Conservation (phyloP, 179 eudicot species). For the Silene coronaria region DNA sequence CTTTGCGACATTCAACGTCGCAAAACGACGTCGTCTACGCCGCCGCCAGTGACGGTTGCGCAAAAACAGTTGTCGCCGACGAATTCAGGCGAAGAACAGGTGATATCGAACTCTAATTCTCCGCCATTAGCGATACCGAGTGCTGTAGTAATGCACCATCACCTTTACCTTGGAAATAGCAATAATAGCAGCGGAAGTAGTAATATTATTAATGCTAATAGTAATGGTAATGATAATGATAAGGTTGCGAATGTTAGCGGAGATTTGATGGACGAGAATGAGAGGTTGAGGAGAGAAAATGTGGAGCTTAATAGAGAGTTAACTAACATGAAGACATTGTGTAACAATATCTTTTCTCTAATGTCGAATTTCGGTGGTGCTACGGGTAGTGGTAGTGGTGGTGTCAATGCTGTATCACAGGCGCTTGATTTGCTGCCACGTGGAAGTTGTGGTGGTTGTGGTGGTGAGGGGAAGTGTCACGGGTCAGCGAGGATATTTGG, state of each 20-base stretch:
- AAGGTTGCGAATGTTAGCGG: background rate
- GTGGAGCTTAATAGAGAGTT: constrained; percentile 50
- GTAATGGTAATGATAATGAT: constrained; percentile 7
- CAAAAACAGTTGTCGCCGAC: constrained; percentile 35
- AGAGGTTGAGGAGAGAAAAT: constrained; percentile 56
- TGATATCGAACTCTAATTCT: constrained; percentile 40
- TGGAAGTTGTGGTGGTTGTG: background rate
- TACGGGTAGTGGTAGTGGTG: constrained; percentile 1
- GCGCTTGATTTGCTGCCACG: constrained; percentile 50
- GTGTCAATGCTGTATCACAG: constrained; percentile 17
- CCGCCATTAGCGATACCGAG: constrained; percentile 41
- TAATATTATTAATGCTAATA: background rate
- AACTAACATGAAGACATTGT: constrained; percentile 55
- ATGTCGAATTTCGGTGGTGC: constrained; percentile 48
- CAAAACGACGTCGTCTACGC: constrained; percentile 31
- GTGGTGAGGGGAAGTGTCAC: constrained; percentile 17
- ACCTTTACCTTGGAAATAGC: constrained; percentile 16
- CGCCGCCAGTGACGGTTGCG: constrained; percentile 11
- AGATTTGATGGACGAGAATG: constrained; percentile 66
- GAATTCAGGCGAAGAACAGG: constrained; percentile 70
- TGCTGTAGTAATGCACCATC: background rate
- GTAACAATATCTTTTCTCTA: constrained; percentile 52
- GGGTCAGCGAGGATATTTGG: constrained; percentile 47
- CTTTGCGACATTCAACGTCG: constrained; percentile 73
- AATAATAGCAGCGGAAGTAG: constrained; percentile 22